These are phyloP conservation scores for Ophiocordyceps camponoti-leonardi DNA, from an alignment of 2,329 filamentous ascomycete species.

Conservation along the genomic window DNA sequence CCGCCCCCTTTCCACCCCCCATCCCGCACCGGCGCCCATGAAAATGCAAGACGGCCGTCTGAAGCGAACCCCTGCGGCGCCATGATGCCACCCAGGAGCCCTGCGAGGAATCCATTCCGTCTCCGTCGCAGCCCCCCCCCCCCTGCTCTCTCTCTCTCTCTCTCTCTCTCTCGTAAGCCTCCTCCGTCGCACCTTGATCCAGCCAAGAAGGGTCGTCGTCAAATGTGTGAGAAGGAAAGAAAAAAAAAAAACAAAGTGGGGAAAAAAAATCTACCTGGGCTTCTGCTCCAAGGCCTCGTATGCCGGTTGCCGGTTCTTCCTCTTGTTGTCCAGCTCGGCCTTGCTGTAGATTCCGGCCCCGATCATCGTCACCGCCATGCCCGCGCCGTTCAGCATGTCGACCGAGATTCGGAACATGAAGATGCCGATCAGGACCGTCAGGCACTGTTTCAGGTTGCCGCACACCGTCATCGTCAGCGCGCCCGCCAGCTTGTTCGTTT, in stretches of 20 bases:
- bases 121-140: too few species aligned
- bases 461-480: conserved; percentile 43
- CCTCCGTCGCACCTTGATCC: neutral
- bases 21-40: too few species aligned
- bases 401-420: conserved; percentile 32
- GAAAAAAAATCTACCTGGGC: conserved; percentile 5
- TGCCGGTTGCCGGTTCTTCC: conserved; percentile 11
- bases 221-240: neutral
- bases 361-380: conserved; percentile 34
- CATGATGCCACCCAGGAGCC: too few species aligned
- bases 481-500: conserved; percentile 38
- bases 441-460: conserved; percentile 39
- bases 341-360: conserved; percentile 41
- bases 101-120: too few species aligned
- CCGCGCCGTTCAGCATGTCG: conserved; percentile 34
- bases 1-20: too few species aligned
- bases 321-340: conserved; percentile 34
- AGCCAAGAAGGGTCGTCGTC: neutral
- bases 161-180: neutral
- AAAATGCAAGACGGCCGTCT: too few species aligned
- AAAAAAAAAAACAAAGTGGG: too few species aligned
- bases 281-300: conserved; percentile 20
- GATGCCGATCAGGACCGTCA: conserved; percentile 37
- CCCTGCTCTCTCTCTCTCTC: too few species aligned
- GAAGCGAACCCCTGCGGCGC: too few species aligned